phyloP scores from a whole-genome alignment of 2,329 filamentous ascomycete genomes.

The Lecanicillium sp. region DNA sequence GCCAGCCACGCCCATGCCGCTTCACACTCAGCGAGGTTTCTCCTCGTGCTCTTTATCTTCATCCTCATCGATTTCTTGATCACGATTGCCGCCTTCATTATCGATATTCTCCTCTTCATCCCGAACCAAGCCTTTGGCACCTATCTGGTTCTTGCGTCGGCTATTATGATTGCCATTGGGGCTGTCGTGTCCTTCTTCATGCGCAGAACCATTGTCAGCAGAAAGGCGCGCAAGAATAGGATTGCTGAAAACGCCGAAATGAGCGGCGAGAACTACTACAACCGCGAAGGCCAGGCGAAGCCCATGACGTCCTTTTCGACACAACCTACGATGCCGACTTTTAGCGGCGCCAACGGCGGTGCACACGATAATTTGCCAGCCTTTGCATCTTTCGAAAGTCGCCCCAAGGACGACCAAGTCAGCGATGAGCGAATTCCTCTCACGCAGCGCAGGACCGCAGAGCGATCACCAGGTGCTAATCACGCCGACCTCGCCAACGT shows the following conservation, averaged over 20 bases:
- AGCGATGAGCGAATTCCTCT: conserved; percentile 67
- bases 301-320: conserved; percentile 31
- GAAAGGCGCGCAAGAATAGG: conserved; percentile 86
- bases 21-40: conserved; percentile 82
- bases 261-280: conserved; percentile 91
- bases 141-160: conserved; percentile 85
- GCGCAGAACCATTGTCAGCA: conserved; percentile 82
- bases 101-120: conserved; percentile 91
- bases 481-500: conserved; percentile 30
- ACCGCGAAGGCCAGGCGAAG: conserved; percentile 53
- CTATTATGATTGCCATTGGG: conserved; percentile 74
- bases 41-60: conserved; percentile 78
- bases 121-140: conserved; percentile 92
- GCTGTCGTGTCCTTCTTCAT: conserved; percentile 88
- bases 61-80: conserved; percentile 78
- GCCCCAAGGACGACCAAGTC: conserved; percentile 51
- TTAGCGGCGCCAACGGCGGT: conserved; percentile 47
- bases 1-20: conserved; percentile 81
- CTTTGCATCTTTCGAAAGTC: conserved; percentile 62
- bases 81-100: conserved; percentile 78
- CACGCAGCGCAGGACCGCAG: conserved; percentile 56
- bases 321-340: conserved; percentile 51
- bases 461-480: conserved; percentile 42
- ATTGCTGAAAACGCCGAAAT: conserved; percentile 95
- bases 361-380: conserved; percentile 39